These are phyloP conservation scores for Penicillium dipodomyicola DNA, from an alignment of 495 filamentous ascomycete genomes.

Conservation along the genomic window DNA sequence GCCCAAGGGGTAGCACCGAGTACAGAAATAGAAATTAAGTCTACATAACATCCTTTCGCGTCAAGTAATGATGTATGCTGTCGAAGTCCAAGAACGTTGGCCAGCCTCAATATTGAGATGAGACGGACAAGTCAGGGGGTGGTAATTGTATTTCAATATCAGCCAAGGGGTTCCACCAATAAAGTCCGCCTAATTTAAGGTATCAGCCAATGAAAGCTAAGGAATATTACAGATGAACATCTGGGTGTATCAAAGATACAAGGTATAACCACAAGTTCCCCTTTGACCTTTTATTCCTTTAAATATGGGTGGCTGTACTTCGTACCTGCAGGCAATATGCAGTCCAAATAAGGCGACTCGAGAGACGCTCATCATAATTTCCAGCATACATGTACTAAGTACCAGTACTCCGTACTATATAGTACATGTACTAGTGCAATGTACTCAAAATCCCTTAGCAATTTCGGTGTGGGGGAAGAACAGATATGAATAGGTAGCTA, in stretches of 20 bases:
- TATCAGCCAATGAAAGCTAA: not conserved
- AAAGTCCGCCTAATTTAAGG: not conserved
- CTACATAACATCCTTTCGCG: not conserved
- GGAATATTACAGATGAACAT: not conserved
- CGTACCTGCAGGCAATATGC: slow-evolving; percentile 2
- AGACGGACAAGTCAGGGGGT: slow-evolving; percentile 2
- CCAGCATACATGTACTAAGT: not conserved
- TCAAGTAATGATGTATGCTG: not conserved
- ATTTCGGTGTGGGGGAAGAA: slow-evolving; percentile 1
- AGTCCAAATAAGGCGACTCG: not conserved
- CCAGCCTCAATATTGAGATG: slow-evolving; percentile 4
- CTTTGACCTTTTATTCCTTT: not conserved
- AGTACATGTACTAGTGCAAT: not conserved
- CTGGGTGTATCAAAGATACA: not conserved
- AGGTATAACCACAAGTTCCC: not conserved
- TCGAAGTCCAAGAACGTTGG: not conserved
- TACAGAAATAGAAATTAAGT: not conserved
- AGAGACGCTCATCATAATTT: not conserved
- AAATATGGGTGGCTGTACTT: not conserved
- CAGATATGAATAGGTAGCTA: not conserved
- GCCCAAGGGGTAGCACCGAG: not conserved
- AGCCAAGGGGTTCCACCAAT: not conserved
- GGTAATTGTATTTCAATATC: not conserved
- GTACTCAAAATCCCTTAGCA: not conserved
- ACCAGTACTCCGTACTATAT: not conserved